These are phyloP conservation scores for Colletotrichum sp. DNA, from an alignment of 2,329 filamentous ascomycete genomes.

Conservation along the genomic window DNA sequence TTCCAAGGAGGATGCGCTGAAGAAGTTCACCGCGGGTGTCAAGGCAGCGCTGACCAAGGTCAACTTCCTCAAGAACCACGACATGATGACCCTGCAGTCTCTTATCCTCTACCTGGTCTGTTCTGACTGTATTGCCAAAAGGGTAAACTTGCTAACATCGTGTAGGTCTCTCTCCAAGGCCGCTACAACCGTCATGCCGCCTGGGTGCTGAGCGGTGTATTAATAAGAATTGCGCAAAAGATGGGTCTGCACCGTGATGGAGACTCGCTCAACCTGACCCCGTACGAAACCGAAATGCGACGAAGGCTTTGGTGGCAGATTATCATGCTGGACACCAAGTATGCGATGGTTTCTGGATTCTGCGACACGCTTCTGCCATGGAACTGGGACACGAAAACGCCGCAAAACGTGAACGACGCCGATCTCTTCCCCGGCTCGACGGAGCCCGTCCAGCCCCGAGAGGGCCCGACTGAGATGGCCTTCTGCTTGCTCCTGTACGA, in stretches of 20 bases:
- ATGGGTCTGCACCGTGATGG: constrained; percentile 72
- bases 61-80: constrained; percentile 63
- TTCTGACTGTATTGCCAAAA: background rate
- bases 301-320: constrained; percentile 72
- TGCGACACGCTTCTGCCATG: constrained; percentile 55
- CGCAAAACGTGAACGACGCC: constrained; percentile 63
- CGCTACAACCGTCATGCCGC: constrained; percentile 63
- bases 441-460: constrained; percentile 54
- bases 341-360: constrained; percentile 62
- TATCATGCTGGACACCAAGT: constrained; percentile 61
- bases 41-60: constrained; percentile 54
- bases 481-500: constrained; percentile 58
- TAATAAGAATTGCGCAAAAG: constrained; percentile 69
- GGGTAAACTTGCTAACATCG: constrained; percentile 12
- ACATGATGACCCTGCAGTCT: constrained; percentile 64
- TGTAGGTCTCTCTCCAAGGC: constrained; percentile 59
- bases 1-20: constrained; percentile 53
- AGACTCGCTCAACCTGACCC: constrained; percentile 56
- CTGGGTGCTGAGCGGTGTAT: constrained; percentile 65
- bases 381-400: constrained; percentile 61
- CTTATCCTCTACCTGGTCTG: constrained; percentile 61
- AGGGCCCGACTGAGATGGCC: constrained; percentile 67
- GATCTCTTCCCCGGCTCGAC: constrained; percentile 60
- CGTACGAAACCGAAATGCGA: constrained; percentile 72
- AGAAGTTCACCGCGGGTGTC: constrained; percentile 56